Base-by-base conservation (phyloP, 306 rosid genomes). In the Corylus heterophylla region DNA sequence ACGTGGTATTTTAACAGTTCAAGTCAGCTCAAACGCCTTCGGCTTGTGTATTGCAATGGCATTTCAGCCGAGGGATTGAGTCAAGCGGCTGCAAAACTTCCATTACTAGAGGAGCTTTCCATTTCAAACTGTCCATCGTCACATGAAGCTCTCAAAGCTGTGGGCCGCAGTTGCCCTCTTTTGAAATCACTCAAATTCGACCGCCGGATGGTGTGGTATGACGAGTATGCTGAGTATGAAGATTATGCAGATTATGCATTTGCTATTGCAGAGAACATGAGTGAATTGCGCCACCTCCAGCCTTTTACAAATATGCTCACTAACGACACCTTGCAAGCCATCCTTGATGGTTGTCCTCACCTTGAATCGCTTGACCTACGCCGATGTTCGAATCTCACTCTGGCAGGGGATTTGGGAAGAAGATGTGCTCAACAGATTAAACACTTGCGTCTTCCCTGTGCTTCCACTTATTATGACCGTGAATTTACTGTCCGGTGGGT, bases 361-460 rank as follows among this genome's bases (percentile, higher is more conserved):
- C 92, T 93, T 51, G 87, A 86, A 87, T 85, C 89, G 47, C 98
- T 93, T 39, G 97, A 93, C 76, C 76, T 93, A 39, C 87, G 93
- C 8, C 70, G 12, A 2, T 91, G 98, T 79, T 85, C 68, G 79
- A 81, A 88, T 50, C 54, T 93, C 58, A 68, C 45, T 22, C 51
- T 87, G 52, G 80, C 7, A 3, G 93, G 84, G 73, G 31, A 62
- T 78, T 49, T 89, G 85, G 86, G 82, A 59, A 75, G 20, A 54
- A 75, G 82, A 70, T 89, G 91, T 83, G 56, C 74, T 4, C 86
- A 86, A 50, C 87, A 76, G 73, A 86, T 91, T 17, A 91, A 82
- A 70, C 50, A 54, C 76, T 78, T 93, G 27, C 77, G 75, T 66
- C 61, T 17, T 77, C 94, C 97, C 11, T 0, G 71, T 83, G 96